Conservation (phyloP, 768 basidiomycete species). For the Terana coerulea region DNA sequence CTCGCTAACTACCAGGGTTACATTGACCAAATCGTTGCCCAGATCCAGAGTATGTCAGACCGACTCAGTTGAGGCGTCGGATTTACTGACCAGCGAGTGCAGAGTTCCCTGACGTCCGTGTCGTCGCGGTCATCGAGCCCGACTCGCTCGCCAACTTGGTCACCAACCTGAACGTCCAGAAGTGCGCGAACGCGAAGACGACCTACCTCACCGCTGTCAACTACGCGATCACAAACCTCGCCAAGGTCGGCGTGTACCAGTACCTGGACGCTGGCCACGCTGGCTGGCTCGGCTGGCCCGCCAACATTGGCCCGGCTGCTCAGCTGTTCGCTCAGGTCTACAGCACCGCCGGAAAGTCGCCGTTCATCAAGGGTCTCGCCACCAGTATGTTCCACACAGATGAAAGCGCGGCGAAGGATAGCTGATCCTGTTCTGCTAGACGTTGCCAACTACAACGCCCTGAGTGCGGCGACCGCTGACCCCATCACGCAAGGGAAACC, state of each 20-base stretch:
- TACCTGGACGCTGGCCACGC: slow-evolving; percentile 64
- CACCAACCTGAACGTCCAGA: slow-evolving; percentile 57
- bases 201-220: slow-evolving; percentile 50
- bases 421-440: slow-evolving; percentile 5
- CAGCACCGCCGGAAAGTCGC: slow-evolving; percentile 47
- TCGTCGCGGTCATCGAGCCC: slow-evolving; percentile 64
- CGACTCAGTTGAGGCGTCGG: background rate
- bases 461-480: slow-evolving; percentile 48
- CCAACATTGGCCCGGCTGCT: slow-evolving; percentile 57
- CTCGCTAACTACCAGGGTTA: slow-evolving; percentile 53
- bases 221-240: slow-evolving; percentile 55
- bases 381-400: slow-evolving; percentile 31
- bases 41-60: slow-evolving; percentile 35
- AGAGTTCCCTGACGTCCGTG: slow-evolving; percentile 56
- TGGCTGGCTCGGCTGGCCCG: slow-evolving; percentile 66
- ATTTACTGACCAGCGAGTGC: background rate
- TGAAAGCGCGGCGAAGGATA: background rate
- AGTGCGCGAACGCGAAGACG: slow-evolving; percentile 50
- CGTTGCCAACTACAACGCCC: slow-evolving; percentile 33
- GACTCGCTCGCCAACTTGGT: slow-evolving; percentile 68
- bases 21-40: slow-evolving; percentile 59
- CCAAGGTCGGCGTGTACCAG: slow-evolving; percentile 51
- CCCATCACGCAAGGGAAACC: slow-evolving; percentile 56
- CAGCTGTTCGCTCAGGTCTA: slow-evolving; percentile 49
- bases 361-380: slow-evolving; percentile 58